Evolutionary conservation across 441 rosid species (phyloP), one percentile per base, ranked within the genome.

Genomic region (Geranium incanum): DNA sequence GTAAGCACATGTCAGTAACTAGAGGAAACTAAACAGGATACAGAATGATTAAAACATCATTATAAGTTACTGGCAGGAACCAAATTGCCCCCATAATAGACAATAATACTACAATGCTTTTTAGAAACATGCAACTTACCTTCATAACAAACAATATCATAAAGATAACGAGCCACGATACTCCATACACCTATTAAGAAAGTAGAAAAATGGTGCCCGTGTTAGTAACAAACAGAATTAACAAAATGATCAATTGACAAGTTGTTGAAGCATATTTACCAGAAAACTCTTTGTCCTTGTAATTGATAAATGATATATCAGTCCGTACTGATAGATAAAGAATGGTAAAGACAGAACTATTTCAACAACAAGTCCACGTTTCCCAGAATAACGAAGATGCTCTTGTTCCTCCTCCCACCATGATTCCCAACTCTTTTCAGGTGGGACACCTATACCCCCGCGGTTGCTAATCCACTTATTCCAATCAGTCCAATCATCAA

Each of bases 321-420:
- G 93, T 74, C 99, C 99, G 71, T 89, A 95, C 74, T 92, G 99
- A 78, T 90, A 95, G 77, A 92, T 88, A 73, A 95, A 92, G 80
- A 92, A 95, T 43, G 97, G 82, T 68, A 91, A 76, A 59, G 98
- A 77, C 70, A 95, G 82, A 77, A 92, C 37, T 71, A 95, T 95
- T 89, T 95, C 99, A 21, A 89, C 92, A 15, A 87, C 43, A 68
- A 92, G 82, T 67, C 99, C 99, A 66, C 99, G 97, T 78, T 85
- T 91, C 72, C 98, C 97, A 36, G 99, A 92, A 81, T 82, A 72
- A 28, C 64, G 89, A 67, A 95, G 91, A 86, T 95, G 99, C 67
- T 95, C 99, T 78, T 92, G 97, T 83, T 95, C 98, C 79, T 95
- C 95, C 70, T 95, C 99, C 98, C 99, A 95, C 99, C 99, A 95